Evolutionary conservation across 129 eudicot genomes (phyloP), one percentile per base, ranked within the genome.

Genomic region (Flaveria ramosissima): DNA sequence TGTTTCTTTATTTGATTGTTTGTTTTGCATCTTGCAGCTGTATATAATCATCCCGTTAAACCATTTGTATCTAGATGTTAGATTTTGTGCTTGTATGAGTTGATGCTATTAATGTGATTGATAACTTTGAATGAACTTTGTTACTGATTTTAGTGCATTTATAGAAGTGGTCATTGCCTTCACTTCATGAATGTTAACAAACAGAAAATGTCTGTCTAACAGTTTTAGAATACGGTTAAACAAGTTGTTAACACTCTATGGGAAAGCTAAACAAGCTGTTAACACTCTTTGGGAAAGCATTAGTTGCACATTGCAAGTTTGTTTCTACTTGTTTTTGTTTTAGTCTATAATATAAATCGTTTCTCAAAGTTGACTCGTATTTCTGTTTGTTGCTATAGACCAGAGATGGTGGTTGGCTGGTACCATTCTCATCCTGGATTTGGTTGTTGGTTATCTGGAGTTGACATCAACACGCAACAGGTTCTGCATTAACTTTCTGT

Each of bases 321-420:
- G 72, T 41, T 52, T 17, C 50, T 9, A 23, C 69, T 42, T 24
- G 57, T 36, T 36, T 72, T 55, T 76, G 26, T 12, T 74, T 60
- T 47, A 75, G 9, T 73, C 15, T 4, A 14, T 4, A 30, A 17
- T 48, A 23, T 14, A 19, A 15, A 67, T 32, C 19, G 4, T 20
- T 48, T 51, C 50, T 48, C 20, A 9, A 48, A 32, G 68, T 53
- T 79, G 73, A 51, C 43, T 17, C 2, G 7, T 50, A 20, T 23
- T 39, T 73, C 30, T 27, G 17, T 36, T 81, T 78, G 52, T 47
- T 53, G 68, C 32, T 24, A 46, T 85, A 90, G 98, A 79, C 98
- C 98, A 27, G 98, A 92, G 85, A 92, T 92, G 98, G 98, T 92
- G 69, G 96, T 88, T 68, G 98, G 98, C 56, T 92, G 96, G 98